These are phyloP conservation scores for Elongisporangium senticosum DNA, from an alignment of 352 stramenopile genomes.

Conservation along the genomic window DNA sequence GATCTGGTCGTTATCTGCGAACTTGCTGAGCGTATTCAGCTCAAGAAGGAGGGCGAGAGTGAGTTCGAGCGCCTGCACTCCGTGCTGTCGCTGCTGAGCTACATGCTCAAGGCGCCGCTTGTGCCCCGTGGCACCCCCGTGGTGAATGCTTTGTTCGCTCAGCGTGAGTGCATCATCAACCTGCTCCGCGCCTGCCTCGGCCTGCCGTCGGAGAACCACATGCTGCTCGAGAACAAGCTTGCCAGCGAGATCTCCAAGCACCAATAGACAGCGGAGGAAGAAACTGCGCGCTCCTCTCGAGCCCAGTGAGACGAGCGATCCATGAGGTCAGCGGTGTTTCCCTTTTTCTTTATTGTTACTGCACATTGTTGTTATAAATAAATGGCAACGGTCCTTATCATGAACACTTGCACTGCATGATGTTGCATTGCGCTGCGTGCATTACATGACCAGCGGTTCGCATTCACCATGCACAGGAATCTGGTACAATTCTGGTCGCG, in stretches of 20 bases:
- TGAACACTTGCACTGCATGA: neutral
- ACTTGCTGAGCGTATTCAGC: constrained; percentile 94
- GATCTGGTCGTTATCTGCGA: constrained; percentile 98
- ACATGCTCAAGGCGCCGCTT: constrained; percentile 98
- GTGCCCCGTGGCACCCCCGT: constrained; percentile 98
- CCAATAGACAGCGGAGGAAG: constrained; percentile 30
- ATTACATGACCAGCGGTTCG: neutral
- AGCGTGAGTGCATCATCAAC: constrained; percentile 98
- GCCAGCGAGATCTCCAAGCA: constrained; percentile 69
- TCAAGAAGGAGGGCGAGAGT: constrained; percentile 87
- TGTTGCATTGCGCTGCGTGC: neutral
- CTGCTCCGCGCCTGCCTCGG: constrained; percentile 97
- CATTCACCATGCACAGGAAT: neutral
- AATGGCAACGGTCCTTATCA: neutral
- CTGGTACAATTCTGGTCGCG: too few relatives aligned
- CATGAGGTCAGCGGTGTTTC: neutral
- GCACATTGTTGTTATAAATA: neutral
- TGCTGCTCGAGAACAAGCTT: constrained; percentile 97
- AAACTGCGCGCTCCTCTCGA: neutral
- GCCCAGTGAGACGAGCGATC: neutral
- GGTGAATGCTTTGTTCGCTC: constrained; percentile 98
- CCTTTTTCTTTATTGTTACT: neutral
- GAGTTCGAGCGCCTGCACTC: constrained; percentile 96
- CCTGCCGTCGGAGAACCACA: constrained; percentile 96
- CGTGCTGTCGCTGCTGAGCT: constrained; percentile 96